phyloP scores from a whole-genome alignment of 2,329 filamentous ascomycete genomes.

The Colletotrichum sp. region DNA sequence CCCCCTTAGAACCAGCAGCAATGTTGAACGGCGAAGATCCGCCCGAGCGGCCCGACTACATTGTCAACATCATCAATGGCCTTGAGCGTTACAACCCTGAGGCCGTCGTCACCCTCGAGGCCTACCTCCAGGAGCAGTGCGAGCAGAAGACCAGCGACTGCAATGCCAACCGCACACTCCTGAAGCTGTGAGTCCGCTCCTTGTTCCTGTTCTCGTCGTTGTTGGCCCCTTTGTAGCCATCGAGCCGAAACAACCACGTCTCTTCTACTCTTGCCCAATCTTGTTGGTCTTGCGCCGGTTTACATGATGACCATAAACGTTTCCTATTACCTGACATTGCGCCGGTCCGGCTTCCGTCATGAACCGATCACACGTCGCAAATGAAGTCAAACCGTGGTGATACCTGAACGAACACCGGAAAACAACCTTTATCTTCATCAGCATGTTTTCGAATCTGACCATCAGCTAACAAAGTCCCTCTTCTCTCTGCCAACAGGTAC shows the following conservation, averaged over 20 bases:
- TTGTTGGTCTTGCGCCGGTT: slow-evolving; percentile 20
- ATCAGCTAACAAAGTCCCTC: slow-evolving; percentile 1
- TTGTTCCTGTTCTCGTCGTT: neutral
- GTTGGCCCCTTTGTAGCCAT: neutral
- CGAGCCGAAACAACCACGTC: neutral
- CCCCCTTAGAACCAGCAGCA: slow-evolving; percentile 27
- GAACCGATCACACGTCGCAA: slow-evolving; percentile 46
- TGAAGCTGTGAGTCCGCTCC: slow-evolving; percentile 84
- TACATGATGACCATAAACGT: slow-evolving; percentile 86
- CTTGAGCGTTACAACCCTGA: slow-evolving; percentile 99
- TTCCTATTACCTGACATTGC: slow-evolving; percentile 94
- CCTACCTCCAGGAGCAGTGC: slow-evolving; percentile 93
- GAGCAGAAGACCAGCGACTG: slow-evolving; percentile 93
- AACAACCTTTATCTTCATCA: slow-evolving; percentile 21
- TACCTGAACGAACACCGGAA: slow-evolving; percentile 50
- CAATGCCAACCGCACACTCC: slow-evolving; percentile 92
- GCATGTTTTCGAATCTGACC: slow-evolving; percentile 55
- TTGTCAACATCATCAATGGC: slow-evolving; percentile 92
- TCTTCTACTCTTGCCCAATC: neutral
- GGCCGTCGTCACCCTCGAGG: slow-evolving; percentile 90
- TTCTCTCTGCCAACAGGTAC: slow-evolving; percentile 65
- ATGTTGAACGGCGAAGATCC: slow-evolving; percentile 80
- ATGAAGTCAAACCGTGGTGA: slow-evolving; percentile 69
- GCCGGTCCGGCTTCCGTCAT: slow-evolving; percentile 55
- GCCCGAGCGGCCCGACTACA: slow-evolving; percentile 89